Percentiles rank a stretch among this genome's conserved stretches.
These are phyloP conservation scores for Boehmeria nivea DNA, from an alignment of 306 rosid species.

Conservation along the genomic window DNA sequence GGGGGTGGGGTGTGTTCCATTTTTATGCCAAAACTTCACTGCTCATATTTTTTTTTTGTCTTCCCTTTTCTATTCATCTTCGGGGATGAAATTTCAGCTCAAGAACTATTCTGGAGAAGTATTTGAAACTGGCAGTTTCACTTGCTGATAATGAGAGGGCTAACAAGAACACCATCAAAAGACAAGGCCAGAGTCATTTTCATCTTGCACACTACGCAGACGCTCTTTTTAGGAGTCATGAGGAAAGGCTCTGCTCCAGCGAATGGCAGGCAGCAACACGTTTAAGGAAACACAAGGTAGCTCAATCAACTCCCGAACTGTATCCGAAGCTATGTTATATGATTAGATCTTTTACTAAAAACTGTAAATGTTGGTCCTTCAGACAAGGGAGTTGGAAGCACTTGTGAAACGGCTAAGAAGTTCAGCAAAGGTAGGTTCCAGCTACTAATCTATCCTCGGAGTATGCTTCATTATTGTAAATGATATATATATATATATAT, in stretches of 20 bases:
- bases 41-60: constrained; percentile 7
- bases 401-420: constrained; percentile 57
- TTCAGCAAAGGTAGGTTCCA: constrained; percentile 55
- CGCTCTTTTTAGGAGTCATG: constrained; percentile 80
- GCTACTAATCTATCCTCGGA: background rate
- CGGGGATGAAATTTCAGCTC: constrained; percentile 55
- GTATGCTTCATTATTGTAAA: background rate
- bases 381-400: constrained; percentile 82
- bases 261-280: constrained; percentile 96
- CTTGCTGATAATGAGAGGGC: constrained; percentile 57
- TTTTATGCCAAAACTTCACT: constrained; percentile 7
- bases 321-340: constrained; percentile 12
- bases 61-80: background rate
- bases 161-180: constrained; percentile 48
- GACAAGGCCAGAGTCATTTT: constrained; percentile 68
- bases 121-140: constrained; percentile 84
- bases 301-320: constrained; percentile 3
- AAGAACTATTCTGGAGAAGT: constrained; percentile 88
- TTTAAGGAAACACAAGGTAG: constrained; percentile 86
- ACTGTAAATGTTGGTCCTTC: constrained; percentile 28
- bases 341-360: background rate
- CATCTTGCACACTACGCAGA: constrained; percentile 94
- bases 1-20: background rate
- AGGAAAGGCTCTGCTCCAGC: constrained; percentile 78
- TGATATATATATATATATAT: too few species aligned